These are phyloP conservation scores for Arthrobotrys iridis DNA, from an alignment of 2,329 filamentous ascomycete genomes.

Conservation along the genomic window DNA sequence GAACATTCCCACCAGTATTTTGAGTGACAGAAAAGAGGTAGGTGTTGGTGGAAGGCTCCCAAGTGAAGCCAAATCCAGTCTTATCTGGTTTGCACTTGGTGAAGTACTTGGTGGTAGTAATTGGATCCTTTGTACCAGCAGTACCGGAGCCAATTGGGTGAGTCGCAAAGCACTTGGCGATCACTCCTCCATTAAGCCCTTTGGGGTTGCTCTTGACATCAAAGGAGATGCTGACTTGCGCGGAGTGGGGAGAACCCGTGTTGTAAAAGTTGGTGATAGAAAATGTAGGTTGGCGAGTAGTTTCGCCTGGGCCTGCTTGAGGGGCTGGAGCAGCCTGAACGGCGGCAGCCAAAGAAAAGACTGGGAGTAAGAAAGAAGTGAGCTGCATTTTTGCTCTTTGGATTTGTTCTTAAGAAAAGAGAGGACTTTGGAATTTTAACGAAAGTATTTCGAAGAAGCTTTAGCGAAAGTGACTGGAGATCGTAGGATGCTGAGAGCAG, in stretches of 20 bases:
- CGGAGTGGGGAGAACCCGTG: background rate
- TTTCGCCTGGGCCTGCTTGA: background rate
- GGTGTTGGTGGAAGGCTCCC: background rate
- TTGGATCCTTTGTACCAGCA: background rate
- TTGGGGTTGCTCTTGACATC: slow-evolving; percentile 4
- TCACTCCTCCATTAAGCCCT: background rate
- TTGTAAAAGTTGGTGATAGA: slow-evolving; percentile 21
- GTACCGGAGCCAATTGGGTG: background rate
- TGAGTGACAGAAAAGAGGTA: slow-evolving; percentile 21
- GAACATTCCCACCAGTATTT: background rate
- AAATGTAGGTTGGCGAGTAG: background rate
- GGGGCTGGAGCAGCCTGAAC: slow-evolving; percentile 17
- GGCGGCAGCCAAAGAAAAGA: slow-evolving; percentile 1
- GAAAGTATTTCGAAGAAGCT: background rate
- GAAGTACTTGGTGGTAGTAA: background rate
- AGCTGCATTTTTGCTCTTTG: slow-evolving; percentile 26
- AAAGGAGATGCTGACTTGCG: background rate
- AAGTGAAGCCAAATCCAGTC: slow-evolving; percentile 11
- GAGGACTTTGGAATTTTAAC: background rate
- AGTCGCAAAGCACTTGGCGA: background rate
- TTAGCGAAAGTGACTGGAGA: background rate
- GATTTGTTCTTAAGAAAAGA: background rate
- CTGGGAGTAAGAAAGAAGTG: slow-evolving; percentile 10
- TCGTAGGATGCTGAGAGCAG: background rate
- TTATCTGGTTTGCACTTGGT: slow-evolving; percentile 14